phyloP scores from a whole-genome alignment of 495 filamentous ascomycete species.

The Pyrenula massariospora region DNA sequence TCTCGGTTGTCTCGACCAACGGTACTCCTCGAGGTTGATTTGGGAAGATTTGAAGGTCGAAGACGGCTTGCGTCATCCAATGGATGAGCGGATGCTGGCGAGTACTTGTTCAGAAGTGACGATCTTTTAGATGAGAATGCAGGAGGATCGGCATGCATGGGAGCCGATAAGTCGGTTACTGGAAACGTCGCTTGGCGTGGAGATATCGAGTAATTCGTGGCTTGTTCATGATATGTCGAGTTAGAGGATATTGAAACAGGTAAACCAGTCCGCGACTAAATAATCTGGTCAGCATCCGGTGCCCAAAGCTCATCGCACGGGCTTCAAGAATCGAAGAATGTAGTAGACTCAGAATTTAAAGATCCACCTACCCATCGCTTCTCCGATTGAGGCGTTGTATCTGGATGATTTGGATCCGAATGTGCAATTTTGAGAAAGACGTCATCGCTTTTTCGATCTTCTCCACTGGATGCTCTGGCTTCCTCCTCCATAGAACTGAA shows the following conservation, averaged over 20 bases:
- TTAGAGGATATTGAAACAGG: slow-evolving; percentile 10
- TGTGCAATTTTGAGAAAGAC: slow-evolving; percentile 54
- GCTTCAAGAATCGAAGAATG: slow-evolving; percentile 1
- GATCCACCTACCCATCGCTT: slow-evolving; percentile 36
- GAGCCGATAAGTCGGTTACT: neutral
- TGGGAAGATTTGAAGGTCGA: slow-evolving; percentile 22
- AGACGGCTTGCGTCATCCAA: slow-evolving; percentile 32
- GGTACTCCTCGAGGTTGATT: slow-evolving; percentile 30
- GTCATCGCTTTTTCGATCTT: slow-evolving; percentile 39
- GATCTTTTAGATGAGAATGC: slow-evolving; percentile 30
- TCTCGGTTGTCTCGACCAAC: slow-evolving; percentile 29
- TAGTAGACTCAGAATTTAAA: slow-evolving; percentile 1
- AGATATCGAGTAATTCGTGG: neutral
- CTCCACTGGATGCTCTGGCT: slow-evolving; percentile 10
- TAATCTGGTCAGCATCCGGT: slow-evolving; percentile 27
- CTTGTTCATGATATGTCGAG: neutral
- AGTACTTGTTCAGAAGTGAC: slow-evolving; percentile 25
- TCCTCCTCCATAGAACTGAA: slow-evolving; percentile 1
- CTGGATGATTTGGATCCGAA: slow-evolving; percentile 34
- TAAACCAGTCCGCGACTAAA: slow-evolving; percentile 25
- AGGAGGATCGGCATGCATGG: neutral
- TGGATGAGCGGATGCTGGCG: slow-evolving; percentile 37
- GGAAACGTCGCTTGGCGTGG: neutral
- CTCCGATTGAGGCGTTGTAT: slow-evolving; percentile 32
- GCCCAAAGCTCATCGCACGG: slow-evolving; percentile 9